These are phyloP conservation scores for Staphylotrichum longicolle DNA, from an alignment of 495 filamentous ascomycete genomes.

Conservation along the genomic window DNA sequence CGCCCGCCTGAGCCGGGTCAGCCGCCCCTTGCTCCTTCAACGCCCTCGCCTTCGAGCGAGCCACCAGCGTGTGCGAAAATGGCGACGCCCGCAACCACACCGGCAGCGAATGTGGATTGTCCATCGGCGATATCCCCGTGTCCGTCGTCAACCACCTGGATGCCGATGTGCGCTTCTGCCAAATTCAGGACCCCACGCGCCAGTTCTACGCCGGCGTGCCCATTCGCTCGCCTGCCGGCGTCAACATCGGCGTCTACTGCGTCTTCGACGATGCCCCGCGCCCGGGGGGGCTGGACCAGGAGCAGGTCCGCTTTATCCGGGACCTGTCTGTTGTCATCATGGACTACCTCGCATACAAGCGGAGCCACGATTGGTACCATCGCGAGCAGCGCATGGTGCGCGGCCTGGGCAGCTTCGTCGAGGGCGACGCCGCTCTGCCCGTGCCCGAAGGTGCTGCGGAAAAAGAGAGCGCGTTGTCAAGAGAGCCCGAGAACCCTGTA, in stretches of 20 bases:
- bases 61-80: constrained; percentile 50
- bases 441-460: too few species aligned
- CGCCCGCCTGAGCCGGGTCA: constrained; percentile 27
- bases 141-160: constrained; percentile 51
- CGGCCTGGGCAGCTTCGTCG: constrained; percentile 63
- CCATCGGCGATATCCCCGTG: constrained; percentile 40
- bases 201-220: constrained; percentile 67
- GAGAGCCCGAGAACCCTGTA: too few species aligned
- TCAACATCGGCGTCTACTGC: constrained; percentile 70
- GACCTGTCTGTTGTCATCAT: constrained; percentile 57
- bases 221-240: constrained; percentile 62
- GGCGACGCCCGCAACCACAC: constrained; percentile 25
- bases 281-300: constrained; percentile 34
- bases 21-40: constrained; percentile 39
- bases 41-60: constrained; percentile 42
- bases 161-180: constrained; percentile 48
- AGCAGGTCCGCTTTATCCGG: constrained; percentile 44
- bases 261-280: constrained; percentile 59
- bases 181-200: constrained; percentile 40
- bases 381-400: constrained; percentile 58
- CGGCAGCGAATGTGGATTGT: constrained; percentile 10
- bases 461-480: too few species aligned
- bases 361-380: constrained; percentile 56
- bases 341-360: constrained; percentile 59
- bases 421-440: constrained; percentile 41